Evolutionary conservation across 169 alveolate genomes (phyloP).

Genomic region (Plasmodium coatneyi): DNA sequence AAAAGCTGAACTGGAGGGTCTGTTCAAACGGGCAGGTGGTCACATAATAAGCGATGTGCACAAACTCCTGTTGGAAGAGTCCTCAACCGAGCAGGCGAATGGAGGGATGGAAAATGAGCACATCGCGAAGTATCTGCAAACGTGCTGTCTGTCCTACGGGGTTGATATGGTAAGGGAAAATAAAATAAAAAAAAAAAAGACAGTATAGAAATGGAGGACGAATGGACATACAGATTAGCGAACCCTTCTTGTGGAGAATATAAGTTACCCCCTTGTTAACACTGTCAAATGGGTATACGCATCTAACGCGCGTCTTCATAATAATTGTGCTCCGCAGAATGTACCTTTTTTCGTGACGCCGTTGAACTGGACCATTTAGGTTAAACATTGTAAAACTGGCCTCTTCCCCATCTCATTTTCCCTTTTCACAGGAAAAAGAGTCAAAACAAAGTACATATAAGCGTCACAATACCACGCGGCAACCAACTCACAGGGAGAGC

Average conservation of each 20-base stretch:
- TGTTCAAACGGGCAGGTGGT: background rate
- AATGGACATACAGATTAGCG: background rate
- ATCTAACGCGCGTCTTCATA: background rate
- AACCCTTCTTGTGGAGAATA: background rate
- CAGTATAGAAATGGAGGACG: background rate
- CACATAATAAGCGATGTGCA: conserved; percentile 10
- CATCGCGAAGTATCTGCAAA: background rate
- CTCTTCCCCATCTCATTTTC: background rate
- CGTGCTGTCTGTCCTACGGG: background rate
- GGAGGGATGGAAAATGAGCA: background rate
- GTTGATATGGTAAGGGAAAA: background rate
- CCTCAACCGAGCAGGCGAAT: background rate
- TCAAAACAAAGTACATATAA: background rate
- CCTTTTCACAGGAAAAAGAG: conserved; percentile 3
- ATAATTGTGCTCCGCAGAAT: background rate
- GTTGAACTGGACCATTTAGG: background rate
- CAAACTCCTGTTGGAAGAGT: background rate
- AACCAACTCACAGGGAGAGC: conserved; percentile 31
- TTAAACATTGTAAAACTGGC: background rate
- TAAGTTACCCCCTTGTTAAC: background rate
- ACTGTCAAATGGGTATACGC: background rate
- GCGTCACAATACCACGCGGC: background rate
- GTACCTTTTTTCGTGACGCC: background rate
- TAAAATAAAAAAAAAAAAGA: background rate
- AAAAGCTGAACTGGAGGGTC: background rate